Base-by-base conservation (phyloP, 345 rosid species). In the Salix koriyanagi region DNA sequence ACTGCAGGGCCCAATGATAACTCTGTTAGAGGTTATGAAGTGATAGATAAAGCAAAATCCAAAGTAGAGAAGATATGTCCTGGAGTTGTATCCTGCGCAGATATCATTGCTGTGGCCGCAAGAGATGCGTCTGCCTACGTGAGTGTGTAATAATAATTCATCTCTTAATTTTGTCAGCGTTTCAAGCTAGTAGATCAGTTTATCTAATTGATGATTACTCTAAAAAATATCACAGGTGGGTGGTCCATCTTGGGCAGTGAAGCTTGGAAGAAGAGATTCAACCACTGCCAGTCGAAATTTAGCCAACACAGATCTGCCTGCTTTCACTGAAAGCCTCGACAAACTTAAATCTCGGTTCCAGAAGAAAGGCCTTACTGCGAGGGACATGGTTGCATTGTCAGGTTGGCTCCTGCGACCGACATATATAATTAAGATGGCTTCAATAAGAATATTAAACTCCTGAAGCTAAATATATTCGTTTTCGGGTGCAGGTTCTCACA, bases 261-360 rank as follows among this genome's bases (percentile, higher is more conserved):
- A 69, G 71, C 78, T 79, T n/a, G 78, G 82, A 69, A 74, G 82
- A 70, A 79, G 75, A 52, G 82, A 79, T 28, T 28, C 30, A 28
- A 28, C 30, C 30, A 28, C 30, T 1, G 30, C 30, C 30, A 28
- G 30, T 28, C 30, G 30, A 28, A 0, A 2, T 28, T 28, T 28
- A 28, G 30, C 30, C 30, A 28, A 28, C 30, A 28, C 30, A 28
- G 30, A 28, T 28, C 30, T 28, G 30, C 30, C 30, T 1, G 30
- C 30, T 28, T 28, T 28, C 30, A 28, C 30, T 28, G 30, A 1
- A 2, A 28, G 30, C 30, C 30, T 28, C 30, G 30, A 2, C 2
- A 2, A 1, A 28, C 30, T 28, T 28, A 28, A 0, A 28, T 28
- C 30, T 28, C 2, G 2, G 30, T 28, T 28, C 30, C 30, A 28